Base-by-base conservation (phyloP, 2,329 filamentous ascomycete genomes). In the Fusarium humuli region DNA sequence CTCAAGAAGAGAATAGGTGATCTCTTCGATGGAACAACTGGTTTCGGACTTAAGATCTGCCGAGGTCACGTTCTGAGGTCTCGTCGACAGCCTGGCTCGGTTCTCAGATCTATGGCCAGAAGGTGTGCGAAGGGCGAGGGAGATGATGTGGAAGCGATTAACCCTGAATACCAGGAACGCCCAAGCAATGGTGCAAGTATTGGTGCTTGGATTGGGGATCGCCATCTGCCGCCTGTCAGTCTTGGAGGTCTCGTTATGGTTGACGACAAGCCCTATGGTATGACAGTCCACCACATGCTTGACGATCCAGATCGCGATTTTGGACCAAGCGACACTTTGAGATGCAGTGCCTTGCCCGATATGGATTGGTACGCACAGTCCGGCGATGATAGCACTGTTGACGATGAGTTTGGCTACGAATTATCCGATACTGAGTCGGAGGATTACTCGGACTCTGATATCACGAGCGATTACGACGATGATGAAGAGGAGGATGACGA, bases 231-330 rank as follows among this genome's bases (percentile, higher is more conserved):
- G 8, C 94, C 95, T 3, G 95, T 97, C 5, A 97, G 94, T 32
- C 94, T 97, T 72, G 95, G 95, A 14, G 95, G 95, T 11, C 86
- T 97, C 6, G 89, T 98, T 42, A 83, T 96, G 32, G 89, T 98
- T 3, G 94, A 98, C 76, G 90, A 92, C 58, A 90, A 92, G 78
- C 89, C 93, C 0, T 96, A 94, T 75, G 95, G 95, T 14, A 96
- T 98, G 93, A 98, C 94, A 23, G 95, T 98, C 0, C 95, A 98
- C 76, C 95, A 98, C 79, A 95, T 98, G 90, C 88, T 98, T 4
- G 95, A 98, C 83, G 87, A 90, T 61, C 88, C 87, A 2, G 87
- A 87, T 6, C 79, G 80, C 56, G 82, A 84, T 12, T 81, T 81
- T 37, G 74, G 71, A 2, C 70, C 71, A 12, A 65, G 59, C 25